Evolutionary conservation across 768 basidiomycete species (phyloP), one percentile per base, ranked within the genome.

Genomic region (Lentinula raphanica): DNA sequence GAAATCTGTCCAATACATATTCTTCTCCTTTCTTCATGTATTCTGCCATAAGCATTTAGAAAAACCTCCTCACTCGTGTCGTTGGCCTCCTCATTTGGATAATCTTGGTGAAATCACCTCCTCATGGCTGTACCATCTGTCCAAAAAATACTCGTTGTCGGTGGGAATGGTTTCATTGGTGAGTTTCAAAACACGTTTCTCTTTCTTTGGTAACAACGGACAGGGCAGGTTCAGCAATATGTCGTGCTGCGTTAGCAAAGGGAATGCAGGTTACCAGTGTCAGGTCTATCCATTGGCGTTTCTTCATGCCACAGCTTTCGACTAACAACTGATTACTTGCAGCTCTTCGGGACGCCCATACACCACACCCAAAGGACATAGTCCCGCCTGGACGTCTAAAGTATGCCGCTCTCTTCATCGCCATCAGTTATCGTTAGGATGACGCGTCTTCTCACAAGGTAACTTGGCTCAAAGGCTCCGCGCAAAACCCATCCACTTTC

Each of bases 151-250:
- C 84, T 98, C n/a, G 93, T 99, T 40, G 83, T 98, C 1, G 97
- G 97, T n/a, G 97, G 97, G 45, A 97, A 97, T 75, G 97, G 97
- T 5, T 98, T 97, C 76, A 85, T 99, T 66, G 96, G 95, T 90
- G 62, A 60, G 74, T 59, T 11, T 39, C 5, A 36, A 15, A 7
- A 21, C 51, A 38, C 13, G 15, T 17, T 21, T n/a, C 32, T 17
- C 9, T n/a, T 25, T 31, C 19, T 19, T n/a, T 15, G 3, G 11
- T 15, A 32, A 28, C 23, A 53, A 31, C 11, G 21, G 5, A 17
- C 58, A 23, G 29, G 32, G 42, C 71, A 97, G 95, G 97, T 53
- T 98, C 97, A 27, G 90, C 94, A 3, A 83, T 99, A 29, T 98
- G 95, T 73, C 88, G 82, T 66, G 81, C 86, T n/a, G 95, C 94